Conservation (phyloP, 805 yeast species). For the Isabelozyma pseudorhagii region DNA sequence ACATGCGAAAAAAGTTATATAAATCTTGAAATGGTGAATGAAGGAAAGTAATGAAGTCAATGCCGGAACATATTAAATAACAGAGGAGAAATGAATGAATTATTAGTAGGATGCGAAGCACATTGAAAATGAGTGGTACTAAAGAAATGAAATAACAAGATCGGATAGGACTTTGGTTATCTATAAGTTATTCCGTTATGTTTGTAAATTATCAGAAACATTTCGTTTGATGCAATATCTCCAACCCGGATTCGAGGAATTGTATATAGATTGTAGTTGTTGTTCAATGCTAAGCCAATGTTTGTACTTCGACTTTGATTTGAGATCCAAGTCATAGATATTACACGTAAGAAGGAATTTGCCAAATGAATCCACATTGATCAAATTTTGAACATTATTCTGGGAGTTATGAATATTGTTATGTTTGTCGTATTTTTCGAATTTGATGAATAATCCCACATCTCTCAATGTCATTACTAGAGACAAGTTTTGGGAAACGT, state of each 20-base stretch:
- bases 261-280: constrained; percentile 28
- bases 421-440: constrained; percentile 25
- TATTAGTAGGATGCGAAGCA: neutral
- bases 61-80: neutral
- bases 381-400: constrained; percentile 23
- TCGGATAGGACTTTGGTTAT: too few relatives aligned
- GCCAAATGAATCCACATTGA: constrained; percentile 19
- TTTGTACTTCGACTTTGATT: constrained; percentile 38
- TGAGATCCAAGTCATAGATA: constrained; percentile 50
- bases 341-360: constrained; percentile 31
- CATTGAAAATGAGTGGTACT: neutral
- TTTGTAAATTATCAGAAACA: constrained; percentile 1
- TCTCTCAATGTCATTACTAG: constrained; percentile 55
- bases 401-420: constrained; percentile 28
- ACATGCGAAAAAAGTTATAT: neutral
- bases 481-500: constrained; percentile 40
- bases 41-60: neutral
- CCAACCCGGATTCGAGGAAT: constrained; percentile 28
- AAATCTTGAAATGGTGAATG: neutral
- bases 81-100: neutral
- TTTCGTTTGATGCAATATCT: constrained; percentile 19
- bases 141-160: neutral
- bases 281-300: constrained; percentile 47
- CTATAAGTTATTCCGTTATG: neutral
- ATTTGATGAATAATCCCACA: constrained; percentile 48